Conservation (phyloP, 2,329 filamentous ascomycete genomes). For the Claviceps sp. region DNA sequence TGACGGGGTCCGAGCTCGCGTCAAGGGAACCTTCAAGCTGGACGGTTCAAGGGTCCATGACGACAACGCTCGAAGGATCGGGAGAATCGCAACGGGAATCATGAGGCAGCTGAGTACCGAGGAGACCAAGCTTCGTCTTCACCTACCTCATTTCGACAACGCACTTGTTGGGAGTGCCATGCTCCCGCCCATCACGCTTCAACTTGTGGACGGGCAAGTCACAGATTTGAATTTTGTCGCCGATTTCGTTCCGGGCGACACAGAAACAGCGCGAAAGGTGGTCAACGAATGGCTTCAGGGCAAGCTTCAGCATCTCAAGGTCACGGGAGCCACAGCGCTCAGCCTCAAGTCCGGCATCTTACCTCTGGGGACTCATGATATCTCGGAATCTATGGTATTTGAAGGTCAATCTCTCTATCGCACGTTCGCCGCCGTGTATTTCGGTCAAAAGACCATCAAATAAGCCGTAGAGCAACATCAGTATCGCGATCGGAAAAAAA, state of each 20-base stretch:
- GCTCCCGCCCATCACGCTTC: slow-evolving; percentile 62
- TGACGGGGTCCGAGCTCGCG: slow-evolving; percentile 61
- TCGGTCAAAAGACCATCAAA: slow-evolving; percentile 41
- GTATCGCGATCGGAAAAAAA: neutral
- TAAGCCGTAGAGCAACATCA: slow-evolving; percentile 10
- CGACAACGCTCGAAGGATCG: slow-evolving; percentile 58
- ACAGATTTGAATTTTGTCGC: slow-evolving; percentile 70
- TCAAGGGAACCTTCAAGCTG: slow-evolving; percentile 71
- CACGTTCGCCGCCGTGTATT: slow-evolving; percentile 46
- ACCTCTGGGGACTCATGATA: slow-evolving; percentile 59
- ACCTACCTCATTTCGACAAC: slow-evolving; percentile 71
- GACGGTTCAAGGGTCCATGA: slow-evolving; percentile 65
- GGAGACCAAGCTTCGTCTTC: slow-evolving; percentile 59
- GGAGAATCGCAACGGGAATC: slow-evolving; percentile 67
- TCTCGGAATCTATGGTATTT: slow-evolving; percentile 65
- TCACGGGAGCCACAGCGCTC: slow-evolving; percentile 62
- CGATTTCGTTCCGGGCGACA: slow-evolving; percentile 61
- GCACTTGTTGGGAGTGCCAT: slow-evolving; percentile 63
- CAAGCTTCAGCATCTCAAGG: slow-evolving; percentile 53
- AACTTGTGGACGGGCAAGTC: slow-evolving; percentile 62
- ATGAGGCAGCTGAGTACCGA: slow-evolving; percentile 63
- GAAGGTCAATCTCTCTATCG: slow-evolving; percentile 67
- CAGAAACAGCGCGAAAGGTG: slow-evolving; percentile 63
- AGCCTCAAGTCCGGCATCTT: slow-evolving; percentile 68
- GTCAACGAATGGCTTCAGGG: slow-evolving; percentile 84